Conservation (phyloP, 768 basidiomycete species). For the Tulasnella sp. region DNA sequence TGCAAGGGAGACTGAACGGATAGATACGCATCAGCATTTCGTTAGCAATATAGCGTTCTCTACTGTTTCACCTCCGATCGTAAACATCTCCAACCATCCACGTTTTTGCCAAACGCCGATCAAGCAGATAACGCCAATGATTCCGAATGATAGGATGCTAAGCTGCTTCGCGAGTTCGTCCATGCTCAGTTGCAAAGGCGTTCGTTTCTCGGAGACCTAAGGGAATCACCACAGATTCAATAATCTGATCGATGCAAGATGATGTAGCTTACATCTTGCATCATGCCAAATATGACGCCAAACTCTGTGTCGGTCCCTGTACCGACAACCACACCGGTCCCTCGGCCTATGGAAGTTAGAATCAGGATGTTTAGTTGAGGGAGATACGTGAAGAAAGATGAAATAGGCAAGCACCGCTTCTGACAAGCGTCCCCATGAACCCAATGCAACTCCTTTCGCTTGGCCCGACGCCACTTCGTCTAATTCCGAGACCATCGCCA, state of each 20-base stretch:
- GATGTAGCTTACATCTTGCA: conserved; percentile 68
- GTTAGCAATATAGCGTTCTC: not conserved
- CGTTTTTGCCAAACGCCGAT: conserved; percentile 79
- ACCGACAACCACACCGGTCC: conserved; percentile 77
- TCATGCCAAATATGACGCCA: conserved; percentile 94
- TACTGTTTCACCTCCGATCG: conserved; percentile 75
- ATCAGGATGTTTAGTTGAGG: conserved; percentile 1
- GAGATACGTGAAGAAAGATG: not conserved
- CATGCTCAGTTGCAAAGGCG: conserved; percentile 88
- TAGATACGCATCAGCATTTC: conserved; percentile 14
- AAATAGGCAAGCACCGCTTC: conserved; percentile 52
- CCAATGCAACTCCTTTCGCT: conserved; percentile 82
- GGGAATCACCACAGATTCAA: not conserved
- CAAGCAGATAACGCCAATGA: conserved; percentile 88
- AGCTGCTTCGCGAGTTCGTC: conserved; percentile 92
- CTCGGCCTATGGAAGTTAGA: conserved; percentile 45
- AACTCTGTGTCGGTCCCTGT: conserved; percentile 84
- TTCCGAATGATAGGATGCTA: conserved; percentile 81
- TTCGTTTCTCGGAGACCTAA: conserved; percentile 75
- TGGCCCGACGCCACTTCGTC: conserved; percentile 38
- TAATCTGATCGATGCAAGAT: not conserved
- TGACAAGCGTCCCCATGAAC: conserved; percentile 92
- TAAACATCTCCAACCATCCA: conserved; percentile 96
- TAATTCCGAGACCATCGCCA: conserved; percentile 17
- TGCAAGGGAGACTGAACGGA: conserved; percentile 74